Evolutionary conservation across 164 flowering plant species (phyloP), one percentile per base, ranked within the genome.

Genomic region (Vitis amurensis): DNA sequence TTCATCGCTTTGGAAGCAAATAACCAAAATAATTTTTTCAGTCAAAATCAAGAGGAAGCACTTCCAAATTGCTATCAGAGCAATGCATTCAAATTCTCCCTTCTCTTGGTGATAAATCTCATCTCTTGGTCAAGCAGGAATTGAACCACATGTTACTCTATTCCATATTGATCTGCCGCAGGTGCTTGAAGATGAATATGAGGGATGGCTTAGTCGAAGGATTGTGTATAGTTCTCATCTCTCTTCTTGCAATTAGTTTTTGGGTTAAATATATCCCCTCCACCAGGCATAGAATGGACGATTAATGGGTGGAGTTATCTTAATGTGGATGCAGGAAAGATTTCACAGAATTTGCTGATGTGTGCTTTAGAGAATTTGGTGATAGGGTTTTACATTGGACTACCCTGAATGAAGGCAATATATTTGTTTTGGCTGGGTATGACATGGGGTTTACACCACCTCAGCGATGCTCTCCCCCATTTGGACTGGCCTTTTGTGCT

Each of bases 341-440:
- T 44, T 86, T 84, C 73, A 70, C 73, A 37, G 74, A 55, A 30
- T 84, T 68, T 66, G 86, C 88, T 55, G 76, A 86, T 69, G 78
- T 81, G 4, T 81, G 85, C 72, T 86, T 86, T 55, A 72, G 74
- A 68, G 80, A 81, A 62, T 87, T 87, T 56, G 89, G 88, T 11
- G 85, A 87, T 51, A 69, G 86, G 53, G 91, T 87, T 56, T n/a
- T 4, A 11, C 59, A 76, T n/a, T 84, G 91, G 89, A 81, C 80
- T 9, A 87, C 89, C 29, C 0, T 87, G n/a, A 87, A 87, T 51
- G 88, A 87, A 62, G 70, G 85, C 49, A 83, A 85, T 71, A 50
- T 72, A 9, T 65, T 81, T 9, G 73, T 62, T 13, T 0, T 77
- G 8, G 78, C 49, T 3, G 85, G 81, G 15, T 84, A 85, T 71